Evolutionary conservation across 768 basidiomycete genomes (phyloP), one percentile per base, ranked within the genome.

Genomic region (Gymnopilus junonius): DNA sequence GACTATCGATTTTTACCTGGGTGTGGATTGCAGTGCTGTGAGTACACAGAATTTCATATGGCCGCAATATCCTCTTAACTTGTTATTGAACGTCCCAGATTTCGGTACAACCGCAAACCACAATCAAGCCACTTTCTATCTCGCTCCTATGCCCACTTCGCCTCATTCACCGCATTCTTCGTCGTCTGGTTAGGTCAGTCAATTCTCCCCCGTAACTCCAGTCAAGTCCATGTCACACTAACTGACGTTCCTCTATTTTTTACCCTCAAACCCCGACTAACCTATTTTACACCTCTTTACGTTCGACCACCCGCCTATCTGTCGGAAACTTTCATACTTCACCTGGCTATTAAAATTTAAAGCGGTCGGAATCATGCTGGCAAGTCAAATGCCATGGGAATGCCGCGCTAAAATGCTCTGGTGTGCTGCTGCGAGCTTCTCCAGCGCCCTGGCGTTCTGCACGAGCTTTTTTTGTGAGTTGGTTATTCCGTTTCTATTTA

Each of bases 301-400:
- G 14, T 29, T 29, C 25, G 10, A 31, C 46, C 14, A 17, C 29
- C 32, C 29, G 48, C 48, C 48, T 17, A 51, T n/a, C 48, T 27
- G 12, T n/a, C 23, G 54, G 54, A 35, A 55, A 32, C 54, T 54
- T 37, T 21, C 12, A 55, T 15, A n/a, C n/a, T n/a, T n/a, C n/a
- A n/a, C n/a, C n/a, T n/a, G n/a, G n/a, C n/a, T n/a, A n/a, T n/a
- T n/a, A n/a, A n/a, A n/a, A n/a, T n/a, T 25, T 8, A 27, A 31
- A 76, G 75, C 73, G 15, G 63, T 76, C 25, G 74, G 75, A 1
- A 75, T 77, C 20, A 74, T 79, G 76, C 65, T 76, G 35, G 72
- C 74, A 14, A 73, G 74, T 3, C 77, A 77, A 57, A 72, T 71
- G 65, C 69, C 72, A 8, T 67, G 64, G 64, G 76, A 77, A 58